Percentiles rank a stretch among this genome's conserved stretches.
Evolutionary conservation across 495 filamentous ascomycete species (phyloP).

Genomic region (Aspergillus bridgeri): DNA sequence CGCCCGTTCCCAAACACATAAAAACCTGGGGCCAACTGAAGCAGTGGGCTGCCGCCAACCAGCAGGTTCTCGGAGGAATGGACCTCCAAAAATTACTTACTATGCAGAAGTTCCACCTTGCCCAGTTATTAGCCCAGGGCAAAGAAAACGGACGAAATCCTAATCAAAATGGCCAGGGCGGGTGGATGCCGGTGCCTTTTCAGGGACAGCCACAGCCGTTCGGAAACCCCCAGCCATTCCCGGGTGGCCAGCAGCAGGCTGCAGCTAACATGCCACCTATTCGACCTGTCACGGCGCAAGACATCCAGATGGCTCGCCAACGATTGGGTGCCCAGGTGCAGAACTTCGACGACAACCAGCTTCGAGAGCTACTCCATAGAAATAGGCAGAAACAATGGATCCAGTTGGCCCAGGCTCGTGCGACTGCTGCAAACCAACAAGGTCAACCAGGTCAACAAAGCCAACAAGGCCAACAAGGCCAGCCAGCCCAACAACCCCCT

Average conservation of each 20-base stretch:
- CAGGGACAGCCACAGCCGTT: slow-evolving; percentile 31
- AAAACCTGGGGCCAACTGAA: slow-evolving; percentile 75
- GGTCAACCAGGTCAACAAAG: slow-evolving; percentile 16
- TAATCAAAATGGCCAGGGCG: slow-evolving; percentile 25
- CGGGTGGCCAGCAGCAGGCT: slow-evolving; percentile 25
- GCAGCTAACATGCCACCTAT: slow-evolving; percentile 28
- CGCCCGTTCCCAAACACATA: slow-evolving; percentile 54
- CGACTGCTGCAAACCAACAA: slow-evolving; percentile 28
- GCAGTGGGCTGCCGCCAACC: slow-evolving; percentile 52
- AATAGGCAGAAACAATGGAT: slow-evolving; percentile 35
- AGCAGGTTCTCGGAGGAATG: slow-evolving; percentile 36
- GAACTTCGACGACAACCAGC: slow-evolving; percentile 51
- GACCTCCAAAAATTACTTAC: slow-evolving; percentile 45
- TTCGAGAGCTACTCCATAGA: slow-evolving; percentile 40
- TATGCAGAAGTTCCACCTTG: slow-evolving; percentile 54
- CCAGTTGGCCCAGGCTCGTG: slow-evolving; percentile 29
- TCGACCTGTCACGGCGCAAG: slow-evolving; percentile 40
- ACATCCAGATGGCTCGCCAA: slow-evolving; percentile 44
- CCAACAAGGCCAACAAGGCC: slow-evolving; percentile 26
- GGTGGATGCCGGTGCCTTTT: slow-evolving; percentile 24
- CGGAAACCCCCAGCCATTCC: slow-evolving; percentile 36
- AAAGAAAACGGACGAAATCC: slow-evolving; percentile 21
- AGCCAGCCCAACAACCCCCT: slow-evolving; percentile 35
- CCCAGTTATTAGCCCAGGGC: slow-evolving; percentile 32
- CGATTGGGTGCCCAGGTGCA: slow-evolving; percentile 38